phyloP scores from a whole-genome alignment of 768 basidiomycete species.

The Gloeostereum incarnatum region DNA sequence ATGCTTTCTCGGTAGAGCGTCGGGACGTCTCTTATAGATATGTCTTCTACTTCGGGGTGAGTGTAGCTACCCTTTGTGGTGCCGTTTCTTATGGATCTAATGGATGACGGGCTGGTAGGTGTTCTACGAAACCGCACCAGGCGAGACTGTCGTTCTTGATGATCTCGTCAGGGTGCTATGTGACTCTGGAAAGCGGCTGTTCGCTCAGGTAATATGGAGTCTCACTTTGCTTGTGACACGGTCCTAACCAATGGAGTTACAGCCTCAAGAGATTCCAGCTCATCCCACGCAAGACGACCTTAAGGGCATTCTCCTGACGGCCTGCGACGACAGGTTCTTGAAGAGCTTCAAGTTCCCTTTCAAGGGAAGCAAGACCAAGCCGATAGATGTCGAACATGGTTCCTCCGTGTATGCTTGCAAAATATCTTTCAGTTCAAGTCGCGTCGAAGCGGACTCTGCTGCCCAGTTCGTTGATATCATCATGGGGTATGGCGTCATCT shows the following conservation, averaged over 20 bases:
- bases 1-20: not conserved
- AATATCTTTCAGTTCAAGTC: not conserved
- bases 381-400: not conserved
- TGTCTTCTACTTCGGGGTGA: not conserved
- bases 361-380: not conserved
- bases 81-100: not conserved
- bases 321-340: not conserved
- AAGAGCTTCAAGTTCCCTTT: not conserved
- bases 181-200: not conserved
- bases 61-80: not conserved
- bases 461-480: not conserved
- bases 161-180: not conserved
- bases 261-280: not conserved
- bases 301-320: not conserved
- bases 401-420: not conserved
- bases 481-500: not conserved
- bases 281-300: not conserved
- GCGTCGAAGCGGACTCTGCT: not conserved
- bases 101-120: not conserved
- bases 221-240: not conserved
- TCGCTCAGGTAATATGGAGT: not conserved
- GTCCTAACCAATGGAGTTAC: not conserved
- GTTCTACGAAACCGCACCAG: not conserved
- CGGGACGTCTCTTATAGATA: not conserved
- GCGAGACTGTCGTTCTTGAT: not conserved